Conservation (phyloP, 108 stramenopile genomes). For the Cyclostephanos invisitatus region DNA sequence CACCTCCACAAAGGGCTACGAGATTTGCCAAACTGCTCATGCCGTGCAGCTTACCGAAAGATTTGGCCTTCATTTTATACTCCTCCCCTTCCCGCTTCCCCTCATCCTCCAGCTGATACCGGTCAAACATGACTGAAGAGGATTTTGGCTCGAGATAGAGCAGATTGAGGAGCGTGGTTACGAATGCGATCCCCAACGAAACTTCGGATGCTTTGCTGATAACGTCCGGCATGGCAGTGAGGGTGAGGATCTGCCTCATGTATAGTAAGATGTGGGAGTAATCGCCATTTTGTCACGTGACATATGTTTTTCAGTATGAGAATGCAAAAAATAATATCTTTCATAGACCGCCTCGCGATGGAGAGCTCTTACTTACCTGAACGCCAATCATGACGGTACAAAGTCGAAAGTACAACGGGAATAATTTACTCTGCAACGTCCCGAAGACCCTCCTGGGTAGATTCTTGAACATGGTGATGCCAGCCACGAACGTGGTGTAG, state of each 20-base stretch:
- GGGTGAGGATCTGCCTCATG: conserved; percentile 44
- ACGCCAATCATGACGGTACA: conserved; percentile 54
- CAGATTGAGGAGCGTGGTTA: conserved; percentile 62
- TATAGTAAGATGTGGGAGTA: too few species aligned
- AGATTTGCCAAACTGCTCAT: conserved; percentile 70
- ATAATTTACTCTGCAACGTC: conserved; percentile 76
- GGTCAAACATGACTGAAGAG: conserved; percentile 66
- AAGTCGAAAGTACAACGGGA: conserved; percentile 78
- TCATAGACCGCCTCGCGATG: background rate
- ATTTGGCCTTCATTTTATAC: conserved; percentile 62
- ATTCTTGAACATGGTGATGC: conserved; percentile 85
- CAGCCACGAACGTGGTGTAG: conserved; percentile 77
- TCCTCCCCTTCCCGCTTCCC: conserved; percentile 33
- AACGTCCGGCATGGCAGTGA: conserved; percentile 42
- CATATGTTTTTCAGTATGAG: background rate
- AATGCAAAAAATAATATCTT: background rate
- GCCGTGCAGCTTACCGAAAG: conserved; percentile 82
- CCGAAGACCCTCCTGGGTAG: conserved; percentile 85
- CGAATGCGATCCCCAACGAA: conserved; percentile 58
- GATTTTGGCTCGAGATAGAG: conserved; percentile 70
- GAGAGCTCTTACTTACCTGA: conserved; percentile 50
- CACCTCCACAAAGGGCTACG: conserved; percentile 62
- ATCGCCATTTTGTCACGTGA: background rate
- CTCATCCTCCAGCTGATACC: conserved; percentile 36
- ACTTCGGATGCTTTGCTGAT: conserved; percentile 48